Conservation (phyloP, 441 rosid genomes). For the Erodium moschatum region DNA sequence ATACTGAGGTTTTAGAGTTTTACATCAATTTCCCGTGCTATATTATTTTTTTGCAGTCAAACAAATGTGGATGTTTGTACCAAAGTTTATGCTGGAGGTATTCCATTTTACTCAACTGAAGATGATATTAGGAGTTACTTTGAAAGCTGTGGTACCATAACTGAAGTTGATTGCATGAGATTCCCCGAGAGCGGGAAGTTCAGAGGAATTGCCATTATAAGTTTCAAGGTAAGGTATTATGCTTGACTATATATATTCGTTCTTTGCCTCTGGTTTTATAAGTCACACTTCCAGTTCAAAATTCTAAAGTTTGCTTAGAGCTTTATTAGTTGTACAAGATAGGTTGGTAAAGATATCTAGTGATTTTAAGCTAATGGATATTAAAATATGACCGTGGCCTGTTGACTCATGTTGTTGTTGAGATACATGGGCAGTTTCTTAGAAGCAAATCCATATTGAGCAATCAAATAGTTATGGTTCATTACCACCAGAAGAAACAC, state of each 20-base stretch:
- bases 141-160: slow-evolving; percentile 68
- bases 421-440: too few species aligned
- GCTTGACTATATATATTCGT: neutral
- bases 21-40: neutral
- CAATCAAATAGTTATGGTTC: neutral
- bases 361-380: neutral
- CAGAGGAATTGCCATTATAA: slow-evolving; percentile 73
- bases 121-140: slow-evolving; percentile 79
- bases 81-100: slow-evolving; percentile 79
- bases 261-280: neutral
- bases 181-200: slow-evolving; percentile 79
- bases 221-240: slow-evolving; percentile 47
- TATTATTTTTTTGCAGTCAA: slow-evolving; percentile 38
- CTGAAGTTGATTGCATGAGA: slow-evolving; percentile 66
- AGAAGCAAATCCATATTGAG: too few species aligned
- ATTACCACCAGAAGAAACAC: neutral
- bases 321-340: neutral
- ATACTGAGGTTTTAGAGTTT: slow-evolving; percentile 4
- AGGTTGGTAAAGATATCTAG: neutral
- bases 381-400: neutral
- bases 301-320: neutral
- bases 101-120: slow-evolving; percentile 75
- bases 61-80: slow-evolving; percentile 35
- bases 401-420: neutral
- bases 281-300: neutral